Percentiles rank a stretch among this genome's conserved stretches.
These are phyloP conservation scores for Pythium dissimile DNA, from an alignment of 352 stramenopile genomes.

Conservation along the genomic window DNA sequence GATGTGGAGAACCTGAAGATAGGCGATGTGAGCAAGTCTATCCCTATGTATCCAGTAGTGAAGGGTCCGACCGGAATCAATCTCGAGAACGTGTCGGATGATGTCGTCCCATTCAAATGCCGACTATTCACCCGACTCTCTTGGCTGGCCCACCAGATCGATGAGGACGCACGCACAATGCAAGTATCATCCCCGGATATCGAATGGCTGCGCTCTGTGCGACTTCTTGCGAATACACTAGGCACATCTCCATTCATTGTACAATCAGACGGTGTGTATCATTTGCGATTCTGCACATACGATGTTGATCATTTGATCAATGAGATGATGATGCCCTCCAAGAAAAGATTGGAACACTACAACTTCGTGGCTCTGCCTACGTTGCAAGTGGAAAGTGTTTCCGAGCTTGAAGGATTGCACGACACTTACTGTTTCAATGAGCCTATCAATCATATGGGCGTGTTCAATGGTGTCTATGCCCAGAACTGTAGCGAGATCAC, in stretches of 20 bases:
- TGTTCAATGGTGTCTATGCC: conserved; percentile 6
- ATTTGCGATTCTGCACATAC: background rate
- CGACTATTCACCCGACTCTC: too few species aligned
- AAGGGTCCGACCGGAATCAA: too few species aligned
- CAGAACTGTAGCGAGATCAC: conserved; percentile 88
- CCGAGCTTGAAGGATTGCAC: background rate
- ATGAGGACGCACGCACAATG: too few species aligned
- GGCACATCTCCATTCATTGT: background rate
- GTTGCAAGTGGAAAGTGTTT: background rate
- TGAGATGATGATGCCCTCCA: too few species aligned
- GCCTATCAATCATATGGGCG: background rate
- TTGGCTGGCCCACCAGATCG: too few species aligned
- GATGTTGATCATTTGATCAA: too few species aligned
- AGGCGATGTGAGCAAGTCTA: background rate
- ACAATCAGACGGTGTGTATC: background rate
- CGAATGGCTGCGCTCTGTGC: background rate
- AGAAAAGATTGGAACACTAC: too few species aligned
- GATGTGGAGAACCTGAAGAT: background rate
- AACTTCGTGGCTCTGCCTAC: too few species aligned
- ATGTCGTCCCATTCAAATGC: too few species aligned
- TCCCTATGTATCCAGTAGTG: too few species aligned
- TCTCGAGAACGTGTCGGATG: too few species aligned
- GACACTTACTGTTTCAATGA: conserved; percentile 7
- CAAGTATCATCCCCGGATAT: background rate
- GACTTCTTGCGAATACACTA: background rate